Base-by-base conservation (phyloP, 306 rosid genomes). In the Malus asiatica region DNA sequence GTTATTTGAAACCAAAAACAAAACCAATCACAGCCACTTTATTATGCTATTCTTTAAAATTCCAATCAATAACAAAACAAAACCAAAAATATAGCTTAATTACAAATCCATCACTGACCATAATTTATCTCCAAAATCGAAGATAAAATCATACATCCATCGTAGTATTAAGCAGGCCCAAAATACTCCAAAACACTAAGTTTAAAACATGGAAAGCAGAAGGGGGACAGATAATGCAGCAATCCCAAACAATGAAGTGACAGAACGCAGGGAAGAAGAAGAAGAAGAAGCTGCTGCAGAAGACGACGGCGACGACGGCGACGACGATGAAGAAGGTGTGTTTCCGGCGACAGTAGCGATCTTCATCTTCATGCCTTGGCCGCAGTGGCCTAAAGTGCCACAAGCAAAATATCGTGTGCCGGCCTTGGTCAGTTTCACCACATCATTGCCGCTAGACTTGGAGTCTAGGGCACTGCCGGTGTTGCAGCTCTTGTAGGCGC, bases 321-420 rank as follows among this genome's bases (percentile, higher is more conserved):
- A 65, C 16, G 86, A 63, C 1, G 93, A 68, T 35, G 96, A 78
- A 33, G 90, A 73, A 53, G 90, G 77, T 63, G 91, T 77, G 66
- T 52, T 85, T 52, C 86, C 96, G 18, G 83, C 57, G 11, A 23
- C 83, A 18, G 70, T 68, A 19, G 71, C 78, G 55, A 95, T 87
- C 85, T 90, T 90, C 8, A 95, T 52, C 85, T 92, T 95, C 98
- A 92, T 92, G 78, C 98, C 98, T 67, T 87, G 93, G 45, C 61
- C 72, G 55, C 97, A 92, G 19, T 95, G 98, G 1, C 98, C 96
- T 1, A 74, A 73, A 6, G 98, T 95, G 23, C 98, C 97, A 46
- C 97, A 92, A 9, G 92, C 84, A 30, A 92, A 92, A 83, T 87
- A 88, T n/a, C 96, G 19, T 2, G 90, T 89, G 1, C 89, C 88